phyloP scores from a whole-genome alignment of 108 stramenopile species.

The Aurantiochytrium sp. region DNA sequence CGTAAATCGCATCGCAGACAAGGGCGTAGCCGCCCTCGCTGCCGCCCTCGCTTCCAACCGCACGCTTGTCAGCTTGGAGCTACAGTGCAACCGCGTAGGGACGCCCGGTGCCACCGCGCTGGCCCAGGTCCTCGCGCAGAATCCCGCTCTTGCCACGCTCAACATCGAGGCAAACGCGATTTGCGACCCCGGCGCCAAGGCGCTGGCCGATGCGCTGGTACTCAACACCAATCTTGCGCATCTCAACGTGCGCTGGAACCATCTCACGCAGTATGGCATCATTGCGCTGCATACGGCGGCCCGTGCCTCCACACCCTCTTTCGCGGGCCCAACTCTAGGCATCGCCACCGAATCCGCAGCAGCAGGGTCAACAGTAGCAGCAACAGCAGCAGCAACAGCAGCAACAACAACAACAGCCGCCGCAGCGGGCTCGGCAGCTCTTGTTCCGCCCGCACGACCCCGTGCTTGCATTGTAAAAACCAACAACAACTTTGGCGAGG shows the following conservation, averaged over 20 bases:
- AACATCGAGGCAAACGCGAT: background rate
- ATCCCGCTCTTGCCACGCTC: background rate
- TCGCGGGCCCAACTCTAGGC: too few species aligned
- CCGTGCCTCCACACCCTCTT: too few species aligned
- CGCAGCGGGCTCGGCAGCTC: background rate
- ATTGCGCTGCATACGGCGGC: background rate
- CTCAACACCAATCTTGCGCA: background rate
- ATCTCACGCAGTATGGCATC: background rate
- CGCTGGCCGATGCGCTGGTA: background rate
- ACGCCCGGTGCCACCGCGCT: background rate
- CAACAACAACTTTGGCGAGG: background rate
- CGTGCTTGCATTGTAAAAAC: background rate
- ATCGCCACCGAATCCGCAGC: too few species aligned
- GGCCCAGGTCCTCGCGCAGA: background rate
- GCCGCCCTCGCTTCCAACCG: background rate
- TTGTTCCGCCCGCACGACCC: background rate
- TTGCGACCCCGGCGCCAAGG: background rate
- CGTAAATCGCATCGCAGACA: conserved; percentile 25
- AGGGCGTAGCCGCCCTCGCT: conserved; percentile 18
- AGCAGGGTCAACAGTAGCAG: too few species aligned
- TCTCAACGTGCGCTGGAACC: conserved; percentile 3
- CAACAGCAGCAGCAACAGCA: background rate
- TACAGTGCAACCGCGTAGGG: background rate
- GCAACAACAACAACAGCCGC: background rate
- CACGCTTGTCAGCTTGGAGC: background rate